A percentile compares a stretch with the other conserved stretches of the same genome.
phyloP scores from a whole-genome alignment of 2,329 filamentous ascomycete genomes.

The Aphanoascus verrucosus region DNA sequence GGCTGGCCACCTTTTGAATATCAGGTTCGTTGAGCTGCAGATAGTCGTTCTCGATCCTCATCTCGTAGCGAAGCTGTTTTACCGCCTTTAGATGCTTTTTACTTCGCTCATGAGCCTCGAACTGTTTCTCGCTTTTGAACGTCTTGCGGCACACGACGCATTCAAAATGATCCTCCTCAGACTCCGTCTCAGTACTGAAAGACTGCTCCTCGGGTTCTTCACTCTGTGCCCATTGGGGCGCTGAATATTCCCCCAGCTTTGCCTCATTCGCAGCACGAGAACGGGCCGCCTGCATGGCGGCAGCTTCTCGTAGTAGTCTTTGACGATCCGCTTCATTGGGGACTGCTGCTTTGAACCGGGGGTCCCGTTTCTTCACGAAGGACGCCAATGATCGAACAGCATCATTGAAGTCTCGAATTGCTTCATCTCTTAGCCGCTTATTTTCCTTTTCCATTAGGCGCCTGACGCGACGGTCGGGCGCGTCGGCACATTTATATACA shows the following conservation, averaged over 20 bases:
- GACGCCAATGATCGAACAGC: constrained; percentile 74
- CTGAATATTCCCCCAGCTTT: constrained; percentile 51
- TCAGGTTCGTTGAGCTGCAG: constrained; percentile 19
- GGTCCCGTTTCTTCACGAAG: constrained; percentile 86
- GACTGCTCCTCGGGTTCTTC: constrained; percentile 43
- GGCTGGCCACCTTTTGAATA: neutral
- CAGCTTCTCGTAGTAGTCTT: constrained; percentile 62
- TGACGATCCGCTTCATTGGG: constrained; percentile 74
- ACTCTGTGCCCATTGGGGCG: constrained; percentile 66
- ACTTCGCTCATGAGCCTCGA: constrained; percentile 83
- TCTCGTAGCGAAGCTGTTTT: constrained; percentile 65
- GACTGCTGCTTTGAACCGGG: constrained; percentile 65
- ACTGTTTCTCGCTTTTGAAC: constrained; percentile 87
- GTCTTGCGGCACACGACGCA: constrained; percentile 54
- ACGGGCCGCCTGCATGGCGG: constrained; percentile 72
- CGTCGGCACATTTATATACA: constrained; percentile 69
- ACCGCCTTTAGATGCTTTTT: constrained; percentile 91
- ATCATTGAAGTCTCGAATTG: constrained; percentile 80
- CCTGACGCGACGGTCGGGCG: constrained; percentile 71
- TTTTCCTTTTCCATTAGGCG: constrained; percentile 95
- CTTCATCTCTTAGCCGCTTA: constrained; percentile 69
- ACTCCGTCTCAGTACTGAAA: constrained; percentile 37
- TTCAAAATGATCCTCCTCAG: constrained; percentile 47
- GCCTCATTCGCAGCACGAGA: constrained; percentile 72
- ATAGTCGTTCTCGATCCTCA: constrained; percentile 66